Evolutionary conservation across 148 eudicot species (phyloP).

Genomic region (Limonium bicolor): DNA sequence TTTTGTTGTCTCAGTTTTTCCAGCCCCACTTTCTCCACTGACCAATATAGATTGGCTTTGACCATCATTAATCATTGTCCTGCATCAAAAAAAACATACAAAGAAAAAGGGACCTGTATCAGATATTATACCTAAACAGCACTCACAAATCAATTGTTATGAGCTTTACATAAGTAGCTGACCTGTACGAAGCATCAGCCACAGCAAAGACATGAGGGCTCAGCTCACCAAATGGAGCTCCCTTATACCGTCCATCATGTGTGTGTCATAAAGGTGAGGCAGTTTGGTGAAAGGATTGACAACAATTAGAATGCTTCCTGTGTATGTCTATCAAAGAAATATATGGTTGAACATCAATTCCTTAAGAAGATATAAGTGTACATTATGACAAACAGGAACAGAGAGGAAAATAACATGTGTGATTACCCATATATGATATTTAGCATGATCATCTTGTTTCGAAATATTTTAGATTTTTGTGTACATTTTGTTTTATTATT

Average conservation of each 20-base stretch:
- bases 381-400: too few relatives aligned
- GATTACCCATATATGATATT: too few relatives aligned
- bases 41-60: conserved; percentile 91
- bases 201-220: conserved; percentile 99
- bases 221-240: conserved; percentile 96
- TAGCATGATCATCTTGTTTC: too few relatives aligned
- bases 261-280: conserved; percentile 82
- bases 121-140: neutral
- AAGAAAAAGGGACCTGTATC: neutral
- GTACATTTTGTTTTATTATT: too few relatives aligned
- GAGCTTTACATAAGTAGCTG: conserved; percentile 7
- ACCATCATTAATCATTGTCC: conserved; percentile 81
- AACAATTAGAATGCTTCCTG: conserved; percentile 95
- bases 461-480: too few relatives aligned
- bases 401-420: too few relatives aligned
- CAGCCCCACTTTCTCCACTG: conserved; percentile 99
- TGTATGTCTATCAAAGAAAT: conserved; percentile 61
- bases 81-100: conserved; percentile 14
- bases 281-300: conserved; percentile 96
- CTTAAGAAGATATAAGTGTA: too few relatives aligned
- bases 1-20: conserved; percentile 97
- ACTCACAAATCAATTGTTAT: neutral
- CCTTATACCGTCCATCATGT: conserved; percentile 99
- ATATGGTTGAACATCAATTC: too few relatives aligned
- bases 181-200: conserved; percentile 98